Evolutionary conservation across 352 stramenopile genomes (phyloP), one percentile per base, ranked within the genome.

Genomic region (Aphanomyces astaci): DNA sequence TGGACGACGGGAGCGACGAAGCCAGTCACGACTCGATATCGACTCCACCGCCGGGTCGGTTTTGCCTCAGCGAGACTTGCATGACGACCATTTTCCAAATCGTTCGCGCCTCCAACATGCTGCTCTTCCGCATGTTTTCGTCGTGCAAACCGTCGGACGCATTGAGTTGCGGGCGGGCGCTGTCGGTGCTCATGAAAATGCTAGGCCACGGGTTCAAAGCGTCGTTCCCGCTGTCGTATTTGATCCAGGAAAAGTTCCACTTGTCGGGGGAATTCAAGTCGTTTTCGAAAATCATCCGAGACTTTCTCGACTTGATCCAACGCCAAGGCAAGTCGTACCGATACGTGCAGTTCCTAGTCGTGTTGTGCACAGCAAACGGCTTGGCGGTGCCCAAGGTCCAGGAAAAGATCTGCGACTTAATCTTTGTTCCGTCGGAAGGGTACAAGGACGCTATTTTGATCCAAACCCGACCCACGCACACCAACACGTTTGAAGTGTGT

Each of bases 291-390:
- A 88, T 91, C 46, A 82, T 88, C 10, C 72, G 80, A 4, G 86
- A 79, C 39, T 91, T 89, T 66, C 88, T 91, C 46, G 81, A 88
- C 27, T 49, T 91, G n/a, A 91, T 91, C 70, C 80, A 80, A 56
- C 76, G 75, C 13, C 73, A 81, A 48, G 81, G 82, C 5, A 84
- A 82, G 46, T 88, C 79, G 0, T 87, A 89, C 27, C 78, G 82
- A 5, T 91, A 88, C 57, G 79, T 91, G 78, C 82, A 91, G 65
- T 91, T 88, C 67, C 66, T 91, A 19, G 81, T 89, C 22, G 81
- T 82, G 15, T 69, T 89, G 62, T 91, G 82, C 59, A 86, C 77
- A 2, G 87, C 81, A 19, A 71, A 77, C 24, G 82, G 82, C 1
- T 75, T 75, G 39, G 82, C 81, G 0, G 76, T 91, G 0, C 81